A percentile compares a stretch with the other conserved stretches of the same genome.
Evolutionary conservation across 257 asterid genomes (phyloP).

Genomic region (Ajuga chamaepitys): DNA sequence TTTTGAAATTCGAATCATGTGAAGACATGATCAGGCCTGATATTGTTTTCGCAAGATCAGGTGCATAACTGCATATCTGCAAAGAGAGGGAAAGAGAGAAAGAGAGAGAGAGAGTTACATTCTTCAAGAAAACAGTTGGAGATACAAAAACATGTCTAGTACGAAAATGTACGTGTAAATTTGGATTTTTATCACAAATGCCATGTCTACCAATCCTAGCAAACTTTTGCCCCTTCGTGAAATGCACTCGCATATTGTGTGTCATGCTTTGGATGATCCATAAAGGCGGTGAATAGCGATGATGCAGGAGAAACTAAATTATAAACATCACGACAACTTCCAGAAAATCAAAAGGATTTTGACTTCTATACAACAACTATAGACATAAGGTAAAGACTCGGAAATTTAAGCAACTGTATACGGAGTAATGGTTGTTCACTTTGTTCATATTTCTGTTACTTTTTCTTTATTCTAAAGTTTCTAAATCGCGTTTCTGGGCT

Average conservation of each 20-base stretch:
- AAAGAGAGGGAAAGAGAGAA: neutral
- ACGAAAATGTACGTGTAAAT: neutral
- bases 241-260: neutral
- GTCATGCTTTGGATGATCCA: neutral
- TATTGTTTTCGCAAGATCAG: slow-evolving; percentile 81
- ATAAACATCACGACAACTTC: neutral
- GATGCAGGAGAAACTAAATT: neutral
- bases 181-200: neutral
- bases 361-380: neutral
- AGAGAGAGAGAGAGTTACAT: neutral
- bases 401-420: neutral
- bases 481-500: too few relatives aligned
- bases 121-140: neutral
- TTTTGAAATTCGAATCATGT: slow-evolving; percentile 51
- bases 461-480: too few relatives aligned
- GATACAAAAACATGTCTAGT: neutral
- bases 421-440: neutral
- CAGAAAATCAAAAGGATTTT: neutral
- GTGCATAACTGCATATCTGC: slow-evolving; percentile 73
- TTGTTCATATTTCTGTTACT: too few relatives aligned
- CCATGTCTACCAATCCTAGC: neutral
- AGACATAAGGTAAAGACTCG: neutral
- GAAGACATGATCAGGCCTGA: slow-evolving; percentile 69
- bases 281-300: neutral
- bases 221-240: neutral